Conservation (phyloP, 257 asterid species). For the Thymus quinquecostatus region DNA sequence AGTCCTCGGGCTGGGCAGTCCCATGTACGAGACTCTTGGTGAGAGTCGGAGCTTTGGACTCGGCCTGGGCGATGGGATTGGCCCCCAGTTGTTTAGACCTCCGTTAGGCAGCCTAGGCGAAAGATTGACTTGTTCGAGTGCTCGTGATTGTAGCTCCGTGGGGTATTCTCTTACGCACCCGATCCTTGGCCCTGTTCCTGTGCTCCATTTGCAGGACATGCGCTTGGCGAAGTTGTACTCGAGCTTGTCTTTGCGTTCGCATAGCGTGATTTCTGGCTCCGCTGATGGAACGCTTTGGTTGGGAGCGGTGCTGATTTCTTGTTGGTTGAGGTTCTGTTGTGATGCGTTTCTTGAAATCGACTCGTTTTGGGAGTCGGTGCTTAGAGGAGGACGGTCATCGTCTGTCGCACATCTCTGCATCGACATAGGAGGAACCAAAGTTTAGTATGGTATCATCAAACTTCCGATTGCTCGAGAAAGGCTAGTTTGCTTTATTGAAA, state of each 20-base stretch:
- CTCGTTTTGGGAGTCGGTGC: constrained; percentile 38
- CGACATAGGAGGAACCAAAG: constrained; percentile 11
- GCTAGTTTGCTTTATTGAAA: too few relatives aligned
- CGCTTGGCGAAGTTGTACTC: constrained; percentile 56
- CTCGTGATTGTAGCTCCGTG: constrained; percentile 71
- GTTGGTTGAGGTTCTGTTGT: constrained; percentile 31
- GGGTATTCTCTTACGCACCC: constrained; percentile 95
- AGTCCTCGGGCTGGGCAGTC: constrained; percentile 89
- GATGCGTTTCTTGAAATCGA: constrained; percentile 29
- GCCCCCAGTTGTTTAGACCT: constrained; percentile 58
- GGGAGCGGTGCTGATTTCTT: constrained; percentile 26
- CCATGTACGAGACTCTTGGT: constrained; percentile 85
- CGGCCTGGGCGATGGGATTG: constrained; percentile 96
- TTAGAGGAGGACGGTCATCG: constrained; percentile 58
- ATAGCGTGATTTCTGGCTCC: not conserved
- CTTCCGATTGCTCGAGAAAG: too few relatives aligned
- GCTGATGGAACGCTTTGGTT: constrained; percentile 23
- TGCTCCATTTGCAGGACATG: constrained; percentile 86
- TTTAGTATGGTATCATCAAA: constrained; percentile 22
- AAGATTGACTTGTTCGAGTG: constrained; percentile 87
- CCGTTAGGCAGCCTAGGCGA: constrained; percentile 73
- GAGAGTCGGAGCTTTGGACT: constrained; percentile 83
- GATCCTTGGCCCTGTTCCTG: constrained; percentile 86
- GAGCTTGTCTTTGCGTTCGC: constrained; percentile 37
- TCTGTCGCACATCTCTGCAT: constrained; percentile 81